A percentile compares a stretch with the other conserved stretches of the same genome.
These are phyloP conservation scores for Pleodorina starrii DNA, from an alignment of 139 green algal species.

Conservation along the genomic window DNA sequence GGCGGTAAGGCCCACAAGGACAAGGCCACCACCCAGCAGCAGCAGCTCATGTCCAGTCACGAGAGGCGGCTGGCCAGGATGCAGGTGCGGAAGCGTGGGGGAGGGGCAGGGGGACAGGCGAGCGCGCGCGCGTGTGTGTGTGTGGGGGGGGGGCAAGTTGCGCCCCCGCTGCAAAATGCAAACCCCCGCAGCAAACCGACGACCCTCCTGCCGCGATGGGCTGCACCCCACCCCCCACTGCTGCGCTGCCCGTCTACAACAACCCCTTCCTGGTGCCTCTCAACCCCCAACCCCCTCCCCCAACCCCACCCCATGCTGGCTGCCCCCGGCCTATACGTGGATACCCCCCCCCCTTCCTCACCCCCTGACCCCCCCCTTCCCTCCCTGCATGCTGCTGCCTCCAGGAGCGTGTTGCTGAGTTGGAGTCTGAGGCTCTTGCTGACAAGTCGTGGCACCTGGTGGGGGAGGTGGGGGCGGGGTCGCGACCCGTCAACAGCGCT, in stretches of 20 bases:
- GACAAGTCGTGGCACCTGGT: constrained; percentile 88
- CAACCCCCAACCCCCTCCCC: background rate
- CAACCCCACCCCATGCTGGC: too few relatives aligned
- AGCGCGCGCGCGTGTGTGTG: too few relatives aligned
- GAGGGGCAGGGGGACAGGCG: background rate
- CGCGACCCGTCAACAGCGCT: constrained; percentile 90
- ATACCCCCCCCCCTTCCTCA: background rate
- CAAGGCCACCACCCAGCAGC: background rate
- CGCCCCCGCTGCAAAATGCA: too few relatives aligned
- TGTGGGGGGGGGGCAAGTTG: too few relatives aligned
- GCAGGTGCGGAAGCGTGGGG: constrained; percentile 56
- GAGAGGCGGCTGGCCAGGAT: constrained; percentile 74
- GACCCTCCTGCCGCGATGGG: too few relatives aligned
- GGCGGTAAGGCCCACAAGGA: too few relatives aligned
- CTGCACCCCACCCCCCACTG: too few relatives aligned
- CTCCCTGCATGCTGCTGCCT: too few relatives aligned
- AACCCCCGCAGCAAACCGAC: too few relatives aligned
- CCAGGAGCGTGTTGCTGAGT: constrained; percentile 73
- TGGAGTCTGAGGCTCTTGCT: constrained; percentile 84
- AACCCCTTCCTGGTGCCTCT: too few relatives aligned
- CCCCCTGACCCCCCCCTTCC: background rate
- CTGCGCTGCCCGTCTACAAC: too few relatives aligned
- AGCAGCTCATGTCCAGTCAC: constrained; percentile 70
- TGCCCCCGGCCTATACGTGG: background rate
- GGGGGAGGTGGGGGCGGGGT: constrained; percentile 81